Evolutionary conservation across 169 alveolate species (phyloP).

Genomic region (Cryptosporidium bovis): DNA sequence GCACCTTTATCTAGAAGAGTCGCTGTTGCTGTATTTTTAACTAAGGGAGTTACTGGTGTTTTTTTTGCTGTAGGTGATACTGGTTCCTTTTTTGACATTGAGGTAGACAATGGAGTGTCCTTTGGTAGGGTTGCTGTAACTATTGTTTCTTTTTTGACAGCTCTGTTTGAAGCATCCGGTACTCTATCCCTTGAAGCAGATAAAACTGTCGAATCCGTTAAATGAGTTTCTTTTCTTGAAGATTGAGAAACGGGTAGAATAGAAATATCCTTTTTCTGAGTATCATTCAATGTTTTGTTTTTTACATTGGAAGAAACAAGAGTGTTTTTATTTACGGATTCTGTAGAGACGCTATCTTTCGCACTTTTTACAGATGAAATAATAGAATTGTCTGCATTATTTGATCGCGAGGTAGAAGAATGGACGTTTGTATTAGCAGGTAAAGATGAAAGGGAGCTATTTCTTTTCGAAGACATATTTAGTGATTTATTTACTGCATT

Average conservation of each 20-base stretch:
- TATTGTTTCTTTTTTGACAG: too few species aligned
- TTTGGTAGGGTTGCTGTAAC: too few species aligned
- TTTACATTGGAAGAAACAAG: not conserved
- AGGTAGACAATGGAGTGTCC: not conserved
- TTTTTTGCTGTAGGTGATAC: not conserved
- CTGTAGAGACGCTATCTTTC: not conserved
- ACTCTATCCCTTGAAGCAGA: too few species aligned
- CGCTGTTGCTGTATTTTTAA: not conserved
- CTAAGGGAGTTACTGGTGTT: not conserved
- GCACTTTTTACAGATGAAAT: too few species aligned
- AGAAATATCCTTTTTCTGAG: too few species aligned
- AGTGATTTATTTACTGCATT: constrained; percentile 17
- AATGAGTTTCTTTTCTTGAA: too few species aligned
- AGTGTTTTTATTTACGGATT: not conserved
- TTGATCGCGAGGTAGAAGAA: too few species aligned
- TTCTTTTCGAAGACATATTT: not conserved
- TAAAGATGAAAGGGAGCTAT: constrained; percentile 1
- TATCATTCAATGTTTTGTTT: too few species aligned
- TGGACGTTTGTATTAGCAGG: not conserved
- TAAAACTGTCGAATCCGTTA: too few species aligned
- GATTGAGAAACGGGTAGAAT: too few species aligned
- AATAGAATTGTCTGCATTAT: too few species aligned
- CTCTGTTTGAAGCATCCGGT: too few species aligned
- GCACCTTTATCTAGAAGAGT: not conserved
- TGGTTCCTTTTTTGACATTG: not conserved